Evolutionary conservation across 2,329 filamentous ascomycete species (phyloP), one percentile per base, ranked within the genome.

Genomic region (Beauveria medogensis): DNA sequence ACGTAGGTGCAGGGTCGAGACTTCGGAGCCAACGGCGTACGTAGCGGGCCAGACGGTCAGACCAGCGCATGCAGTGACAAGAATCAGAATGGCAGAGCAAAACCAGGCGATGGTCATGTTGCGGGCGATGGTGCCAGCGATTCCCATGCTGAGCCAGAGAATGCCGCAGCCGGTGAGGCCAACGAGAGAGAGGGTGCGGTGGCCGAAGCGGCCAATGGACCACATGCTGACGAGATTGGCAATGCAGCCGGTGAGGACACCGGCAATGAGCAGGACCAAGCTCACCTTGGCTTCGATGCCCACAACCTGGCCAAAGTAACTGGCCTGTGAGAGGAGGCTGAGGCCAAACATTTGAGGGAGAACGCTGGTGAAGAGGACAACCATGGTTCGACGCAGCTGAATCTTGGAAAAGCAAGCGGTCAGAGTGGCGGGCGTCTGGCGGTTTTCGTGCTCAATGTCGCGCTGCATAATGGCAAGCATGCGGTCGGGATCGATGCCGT

Each of bases 341-440:
- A 81, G 69, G 1, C 79, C 79, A 46, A 80, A 80, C 30, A 80
- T 66, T 55, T 74, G 71, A 1, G 78, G 77, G 8, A 80, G 63
- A 3, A 74, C 64, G 54, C 74, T 75, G 1, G 76, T 74, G 61
- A 78, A 77, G 30, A 74, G 69, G 63, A 75, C 71, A 43, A 79
- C 74, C 28, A 75, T 64, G 0, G 77, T 77, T 22, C 78, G 67
- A 5, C 77, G 71, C 1, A 76, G 68, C 55, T 82, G 76, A 3
- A 69, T 66, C 3, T 72, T 73, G 9, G 70, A 72, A 68, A 82
- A 81, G 64, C 75, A 78, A 64, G 78, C 75, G 7, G 65, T 30
- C 50, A 79, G 81, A 0, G 74, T 74, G 3, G 65, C 68, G 1
- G 69, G 64, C 5, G 68, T 69, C 10, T 68, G 62, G 3, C 67